Evolutionary conservation across 2,329 filamentous ascomycete genomes (phyloP).

Genomic region (Cladophialophora yegresii): DNA sequence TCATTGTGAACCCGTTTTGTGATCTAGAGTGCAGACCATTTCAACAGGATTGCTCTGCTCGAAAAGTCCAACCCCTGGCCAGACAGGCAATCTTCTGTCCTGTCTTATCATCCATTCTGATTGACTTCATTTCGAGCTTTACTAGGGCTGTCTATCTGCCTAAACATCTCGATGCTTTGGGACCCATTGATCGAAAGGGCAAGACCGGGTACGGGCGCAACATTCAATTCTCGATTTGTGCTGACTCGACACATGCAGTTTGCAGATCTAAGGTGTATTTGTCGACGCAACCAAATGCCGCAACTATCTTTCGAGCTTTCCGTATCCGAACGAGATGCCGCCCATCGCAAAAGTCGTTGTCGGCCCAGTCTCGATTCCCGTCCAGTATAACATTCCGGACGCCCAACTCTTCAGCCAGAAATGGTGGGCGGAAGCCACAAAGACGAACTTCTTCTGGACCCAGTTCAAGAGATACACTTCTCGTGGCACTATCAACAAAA

Average conservation of each 20-base stretch:
- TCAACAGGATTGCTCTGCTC: not conserved
- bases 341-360: not conserved
- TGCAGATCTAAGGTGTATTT: not conserved
- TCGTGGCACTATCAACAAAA: not conserved
- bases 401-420: not conserved
- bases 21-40: not conserved
- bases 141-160: not conserved
- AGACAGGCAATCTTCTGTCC: not conserved
- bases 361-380: not conserved
- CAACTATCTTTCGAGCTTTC: not conserved
- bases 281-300: not conserved
- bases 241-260: not conserved
- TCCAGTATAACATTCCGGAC: not conserved
- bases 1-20: not conserved
- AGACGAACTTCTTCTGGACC: not conserved
- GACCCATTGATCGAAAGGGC: no score
- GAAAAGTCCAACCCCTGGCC: not conserved
- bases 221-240: not conserved
- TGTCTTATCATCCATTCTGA: not conserved
- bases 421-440: not conserved
- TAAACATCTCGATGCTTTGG: not conserved
- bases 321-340: not conserved
- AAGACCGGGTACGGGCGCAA: not conserved
- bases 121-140: not conserved
- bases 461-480: not conserved